Conservation (phyloP, 2,329 filamentous ascomycete genomes). For the Fusarium sterilihyphosum region DNA sequence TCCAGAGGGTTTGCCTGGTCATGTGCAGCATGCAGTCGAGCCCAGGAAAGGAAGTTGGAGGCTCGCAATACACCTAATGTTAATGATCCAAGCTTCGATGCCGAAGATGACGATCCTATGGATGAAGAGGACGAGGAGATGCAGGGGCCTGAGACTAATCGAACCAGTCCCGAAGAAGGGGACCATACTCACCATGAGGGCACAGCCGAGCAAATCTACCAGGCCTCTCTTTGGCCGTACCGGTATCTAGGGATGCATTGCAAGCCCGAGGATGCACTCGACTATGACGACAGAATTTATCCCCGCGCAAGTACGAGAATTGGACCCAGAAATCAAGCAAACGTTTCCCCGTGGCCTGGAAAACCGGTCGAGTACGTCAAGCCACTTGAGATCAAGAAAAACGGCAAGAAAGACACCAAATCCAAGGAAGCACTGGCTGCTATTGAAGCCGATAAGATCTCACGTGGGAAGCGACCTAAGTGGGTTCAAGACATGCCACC, state of each 20-base stretch:
- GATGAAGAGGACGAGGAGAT: slow-evolving; percentile 78
- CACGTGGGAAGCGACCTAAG: slow-evolving; percentile 84
- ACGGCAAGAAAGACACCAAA: slow-evolving; percentile 80
- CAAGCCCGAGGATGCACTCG: slow-evolving; percentile 91
- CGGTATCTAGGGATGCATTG: slow-evolving; percentile 96
- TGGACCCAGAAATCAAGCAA: slow-evolving; percentile 90
- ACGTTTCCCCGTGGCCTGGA: slow-evolving; percentile 85
- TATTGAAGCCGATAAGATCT: slow-evolving; percentile 82
- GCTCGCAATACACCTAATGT: slow-evolving; percentile 85
- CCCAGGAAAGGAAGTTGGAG: slow-evolving; percentile 93
- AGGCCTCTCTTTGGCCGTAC: slow-evolving; percentile 96
- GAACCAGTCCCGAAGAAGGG: slow-evolving; percentile 71
- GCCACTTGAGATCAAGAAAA: slow-evolving; percentile 84
- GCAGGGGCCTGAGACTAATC: slow-evolving; percentile 64
- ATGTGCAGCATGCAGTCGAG: slow-evolving; percentile 93
- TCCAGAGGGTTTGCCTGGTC: slow-evolving; percentile 98
- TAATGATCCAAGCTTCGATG: slow-evolving; percentile 73
- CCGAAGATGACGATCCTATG: slow-evolving; percentile 69
- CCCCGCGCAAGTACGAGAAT: slow-evolving; percentile 93
- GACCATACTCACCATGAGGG: slow-evolving; percentile 64
- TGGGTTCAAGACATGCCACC: slow-evolving; percentile 93
- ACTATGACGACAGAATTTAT: slow-evolving; percentile 98
- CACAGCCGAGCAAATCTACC: slow-evolving; percentile 88
- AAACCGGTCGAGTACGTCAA: slow-evolving; percentile 91
- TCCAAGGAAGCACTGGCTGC: slow-evolving; percentile 83